These are phyloP conservation scores for Sugiyamaella floridensis DNA, from an alignment of 805 yeast genomes.

Conservation along the genomic window DNA sequence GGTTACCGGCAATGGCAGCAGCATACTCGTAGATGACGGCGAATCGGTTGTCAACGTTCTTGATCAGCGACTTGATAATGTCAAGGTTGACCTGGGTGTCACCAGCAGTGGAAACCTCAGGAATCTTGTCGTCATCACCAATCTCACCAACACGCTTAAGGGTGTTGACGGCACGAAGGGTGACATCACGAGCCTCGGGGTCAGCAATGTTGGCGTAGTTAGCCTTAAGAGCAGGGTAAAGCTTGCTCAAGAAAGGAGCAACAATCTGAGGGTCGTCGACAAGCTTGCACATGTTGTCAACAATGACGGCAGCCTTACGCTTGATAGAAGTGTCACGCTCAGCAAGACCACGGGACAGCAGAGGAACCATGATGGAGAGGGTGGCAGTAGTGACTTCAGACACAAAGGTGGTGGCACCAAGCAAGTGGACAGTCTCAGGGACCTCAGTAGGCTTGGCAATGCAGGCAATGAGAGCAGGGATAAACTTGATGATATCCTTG, in stretches of 20 bases:
- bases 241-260: conserved; percentile 96
- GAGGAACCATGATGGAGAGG: conserved; percentile 98
- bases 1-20: conserved; percentile 97
- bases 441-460: conserved; percentile 95
- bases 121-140: conserved; percentile 80
- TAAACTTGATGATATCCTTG: conserved; percentile 99
- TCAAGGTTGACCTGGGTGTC: conserved; percentile 80
- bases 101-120: conserved; percentile 99
- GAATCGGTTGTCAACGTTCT: conserved; percentile 65
- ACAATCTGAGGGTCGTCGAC: conserved; percentile 99
- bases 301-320: conserved; percentile 99
- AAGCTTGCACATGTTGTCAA: conserved; percentile 99
- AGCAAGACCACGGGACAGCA: conserved; percentile 97
- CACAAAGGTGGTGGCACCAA: conserved; percentile 99
- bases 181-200: conserved; percentile 99
- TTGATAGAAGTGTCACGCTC: conserved; percentile 99
- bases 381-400: conserved; percentile 99
- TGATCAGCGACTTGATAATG: conserved; percentile 68
- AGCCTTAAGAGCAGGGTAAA: conserved; percentile 92
- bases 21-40: conserved; percentile 68
- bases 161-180: conserved; percentile 93
- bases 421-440: conserved; percentile 96
- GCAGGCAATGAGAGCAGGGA: conserved; percentile 94
- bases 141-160: conserved; percentile 98
- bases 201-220: conserved; percentile 97